Evolutionary conservation across 2,329 filamentous ascomycete genomes (phyloP), one percentile per base, ranked within the genome.

Genomic region (Apiospora aurea): DNA sequence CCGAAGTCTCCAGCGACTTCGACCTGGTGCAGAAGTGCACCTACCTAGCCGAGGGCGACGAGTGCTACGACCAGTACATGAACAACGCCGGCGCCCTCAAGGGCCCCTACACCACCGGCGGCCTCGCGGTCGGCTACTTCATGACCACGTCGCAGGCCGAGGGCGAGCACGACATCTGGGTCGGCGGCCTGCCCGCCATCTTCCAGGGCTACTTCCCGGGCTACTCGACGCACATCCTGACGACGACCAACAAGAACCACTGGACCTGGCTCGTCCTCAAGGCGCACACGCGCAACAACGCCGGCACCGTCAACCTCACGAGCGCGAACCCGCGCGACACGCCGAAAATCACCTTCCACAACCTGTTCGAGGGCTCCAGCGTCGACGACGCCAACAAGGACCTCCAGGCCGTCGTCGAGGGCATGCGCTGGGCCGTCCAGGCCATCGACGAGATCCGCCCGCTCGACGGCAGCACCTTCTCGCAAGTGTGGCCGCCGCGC

Each of bases 241-340:
- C 67, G 67, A 77, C 78, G 29, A 74, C 77, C 8, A 76, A 78
- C 70, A 83, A 26, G 79, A 82, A 82, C 61, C 83, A 86, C 78
- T 76, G 76, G 77, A 72, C 77, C 69, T 81, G 81, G 77, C 78
- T 81, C 11, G 84, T 86, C 26, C 83, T 91, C 64, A 91, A 92
- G 79, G 86, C 87, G 2, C 87, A 89, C 77, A 84, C 88, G 0
- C 86, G 87, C 73, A 91, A 91, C 34, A 82, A 83, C 51, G 83
- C 83, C 6, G 90, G 91, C 21, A 88, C 85, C 0, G 89, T 92
- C 6, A 83, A 79, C 4, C 84, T 92, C 5, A 81, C 81, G 14
- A 91, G 89, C 0, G 80, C 85, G 0, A 86, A 92, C 78, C 90
- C 90, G 0, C 85, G 86, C 18, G 90, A 92, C 73, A 82, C 85